Conservation (phyloP, 2,329 filamentous ascomycete genomes). For the Penicillium frequentans region DNA sequence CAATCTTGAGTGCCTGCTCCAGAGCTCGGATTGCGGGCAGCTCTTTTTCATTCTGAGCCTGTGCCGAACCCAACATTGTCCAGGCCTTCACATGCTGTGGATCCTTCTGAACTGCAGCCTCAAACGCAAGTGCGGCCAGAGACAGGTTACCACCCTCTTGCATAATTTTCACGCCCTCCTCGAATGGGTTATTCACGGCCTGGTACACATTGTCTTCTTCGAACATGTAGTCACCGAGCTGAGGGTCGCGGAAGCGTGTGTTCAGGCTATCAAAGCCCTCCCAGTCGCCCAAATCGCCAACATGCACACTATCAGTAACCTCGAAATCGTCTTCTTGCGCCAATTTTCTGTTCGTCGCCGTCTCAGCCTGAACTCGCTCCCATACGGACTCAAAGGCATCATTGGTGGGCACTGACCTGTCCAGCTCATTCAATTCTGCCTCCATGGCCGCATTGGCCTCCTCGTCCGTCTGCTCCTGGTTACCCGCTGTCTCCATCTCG, state of each 20-base stretch:
- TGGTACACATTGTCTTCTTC: conserved; percentile 92
- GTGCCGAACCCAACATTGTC: conserved; percentile 86
- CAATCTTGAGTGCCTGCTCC: conserved; percentile 84
- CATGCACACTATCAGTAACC: conserved; percentile 48
- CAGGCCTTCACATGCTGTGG: conserved; percentile 86
- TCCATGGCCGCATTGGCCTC: conserved; percentile 75
- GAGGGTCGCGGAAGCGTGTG: conserved; percentile 71
- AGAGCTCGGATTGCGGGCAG: conserved; percentile 90
- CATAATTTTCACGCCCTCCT: conserved; percentile 91
- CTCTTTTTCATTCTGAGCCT: conserved; percentile 99
- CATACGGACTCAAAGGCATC: conserved; percentile 85
- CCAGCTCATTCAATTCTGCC: conserved; percentile 83
- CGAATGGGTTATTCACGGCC: conserved; percentile 78
- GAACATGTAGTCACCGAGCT: conserved; percentile 88
- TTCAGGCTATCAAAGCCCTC: conserved; percentile 69
- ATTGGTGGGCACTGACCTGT: conserved; percentile 69
- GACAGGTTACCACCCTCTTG: conserved; percentile 91
- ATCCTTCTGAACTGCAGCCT: conserved; percentile 90
- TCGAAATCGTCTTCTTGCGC: conserved; percentile 61
- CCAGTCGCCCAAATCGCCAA: conserved; percentile 80
- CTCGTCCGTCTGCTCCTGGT: conserved; percentile 53
- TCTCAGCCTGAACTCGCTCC: conserved; percentile 49
- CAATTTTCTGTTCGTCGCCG: conserved; percentile 54
- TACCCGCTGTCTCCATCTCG: conserved; percentile 67
- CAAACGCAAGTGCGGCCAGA: conserved; percentile 88